Base-by-base conservation (phyloP, 257 asterid species). In the Linaria vulgaris region DNA sequence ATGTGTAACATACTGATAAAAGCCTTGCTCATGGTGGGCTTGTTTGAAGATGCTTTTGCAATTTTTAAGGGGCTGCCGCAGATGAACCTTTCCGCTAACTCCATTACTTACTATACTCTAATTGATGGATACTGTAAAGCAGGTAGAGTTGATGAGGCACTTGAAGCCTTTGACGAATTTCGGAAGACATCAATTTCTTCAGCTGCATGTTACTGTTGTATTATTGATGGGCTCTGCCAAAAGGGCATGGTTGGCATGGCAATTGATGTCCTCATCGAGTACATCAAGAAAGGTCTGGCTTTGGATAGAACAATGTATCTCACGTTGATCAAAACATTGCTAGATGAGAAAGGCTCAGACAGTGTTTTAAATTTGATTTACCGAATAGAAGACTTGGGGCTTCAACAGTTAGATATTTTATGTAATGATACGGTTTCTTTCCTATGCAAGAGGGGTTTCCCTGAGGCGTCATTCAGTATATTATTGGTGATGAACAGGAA, bases 1-100 rank as follows among this genome's bases (percentile, higher is more conserved):
- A 67, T 84, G 84, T 88, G 91, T 72, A 86, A 86, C 66, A 63
- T 84, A 55, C 80, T 91, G 75, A 79, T 91, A 52, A 88, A 85
- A 78, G 86, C 92, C 13, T 52, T 85, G 55, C 74, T 88, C 64
- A 75, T 83, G 88, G 84, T 86, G 49, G 96, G 96, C 5, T 78
- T 80, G 76, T 85, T 84, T 47, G 98, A 85, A 72, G 95, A 91
- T 68, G 96, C 86, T 65, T 64, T 60, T 58, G 67, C 69, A 44
- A 67, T 86, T 41, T 86, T 78, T 74, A 70, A 79, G 57, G 74
- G 75, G 63, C 66, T 88, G 76, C 80, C 75, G 5, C 76, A 76
- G 27, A 72, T 73, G 82, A 76, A 68, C 72, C 56, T 88, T 71
- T 70, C 67, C 17, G 78, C 92, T 17, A 77, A 85, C 68, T 73